These are phyloP conservation scores for Diaporthe velutina DNA, from an alignment of 2,329 filamentous ascomycete species.

Conservation along the genomic window DNA sequence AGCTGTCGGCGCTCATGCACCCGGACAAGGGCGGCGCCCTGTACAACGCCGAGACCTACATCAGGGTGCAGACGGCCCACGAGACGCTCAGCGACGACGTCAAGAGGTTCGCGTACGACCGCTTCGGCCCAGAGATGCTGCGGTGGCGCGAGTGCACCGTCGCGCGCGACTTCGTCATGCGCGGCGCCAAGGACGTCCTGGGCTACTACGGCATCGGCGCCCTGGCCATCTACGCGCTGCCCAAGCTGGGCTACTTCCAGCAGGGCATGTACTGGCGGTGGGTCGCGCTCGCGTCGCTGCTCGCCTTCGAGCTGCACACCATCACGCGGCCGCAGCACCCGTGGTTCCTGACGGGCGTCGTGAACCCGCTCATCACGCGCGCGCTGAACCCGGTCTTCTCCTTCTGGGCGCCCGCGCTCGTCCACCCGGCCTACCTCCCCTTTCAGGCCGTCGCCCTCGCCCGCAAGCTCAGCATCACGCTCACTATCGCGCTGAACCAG, in stretches of 20 bases:
- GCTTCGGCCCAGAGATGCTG: conserved; percentile 82
- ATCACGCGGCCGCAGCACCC: conserved; percentile 69
- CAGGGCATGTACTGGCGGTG: conserved; percentile 77
- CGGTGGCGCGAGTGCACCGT: conserved; percentile 76
- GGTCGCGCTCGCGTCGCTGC: conserved; percentile 66
- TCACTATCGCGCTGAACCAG: conserved; percentile 87
- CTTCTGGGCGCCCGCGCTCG: conserved; percentile 52
- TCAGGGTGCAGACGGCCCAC: conserved; percentile 85
- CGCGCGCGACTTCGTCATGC: conserved; percentile 78
- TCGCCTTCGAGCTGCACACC: conserved; percentile 68
- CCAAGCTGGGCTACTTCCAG: conserved; percentile 75
- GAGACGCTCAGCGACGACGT: conserved; percentile 85
- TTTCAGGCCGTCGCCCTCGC: conserved; percentile 86
- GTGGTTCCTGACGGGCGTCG: conserved; percentile 52
- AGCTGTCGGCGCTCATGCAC: conserved; percentile 79
- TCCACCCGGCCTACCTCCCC: conserved; percentile 77
- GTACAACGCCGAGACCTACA: conserved; percentile 69
- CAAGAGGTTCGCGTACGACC: conserved; percentile 88
- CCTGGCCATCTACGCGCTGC: conserved; percentile 70
- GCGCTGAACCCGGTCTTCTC: conserved; percentile 51
- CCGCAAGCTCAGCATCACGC: conserved; percentile 80
- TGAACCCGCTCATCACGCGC: conserved; percentile 59
- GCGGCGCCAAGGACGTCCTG: conserved; percentile 69
- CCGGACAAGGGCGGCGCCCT: conserved; percentile 79
- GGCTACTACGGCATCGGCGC: conserved; percentile 73